Conservation (phyloP, 2,329 filamentous ascomycete genomes). For the Penicillium rolfsii region DNA sequence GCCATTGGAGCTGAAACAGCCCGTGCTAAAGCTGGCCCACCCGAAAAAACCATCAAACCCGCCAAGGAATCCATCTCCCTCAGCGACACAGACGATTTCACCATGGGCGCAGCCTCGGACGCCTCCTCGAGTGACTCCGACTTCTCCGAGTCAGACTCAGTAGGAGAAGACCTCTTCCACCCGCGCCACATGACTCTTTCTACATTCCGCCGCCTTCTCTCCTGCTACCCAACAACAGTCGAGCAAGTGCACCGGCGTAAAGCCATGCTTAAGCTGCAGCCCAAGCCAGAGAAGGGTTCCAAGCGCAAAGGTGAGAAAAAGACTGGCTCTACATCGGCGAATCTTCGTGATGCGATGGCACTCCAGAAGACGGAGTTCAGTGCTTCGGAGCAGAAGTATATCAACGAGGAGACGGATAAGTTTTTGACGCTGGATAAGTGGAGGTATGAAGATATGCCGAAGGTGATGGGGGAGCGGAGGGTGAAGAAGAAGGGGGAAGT, state of each 20-base stretch:
- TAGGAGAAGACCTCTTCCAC: slow-evolving; percentile 21
- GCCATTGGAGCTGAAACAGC: neutral
- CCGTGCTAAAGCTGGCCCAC: neutral
- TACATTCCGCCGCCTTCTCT: slow-evolving; percentile 35
- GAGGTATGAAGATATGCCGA: slow-evolving; percentile 43
- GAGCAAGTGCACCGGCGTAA: slow-evolving; percentile 32
- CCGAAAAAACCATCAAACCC: neutral
- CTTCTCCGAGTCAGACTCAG: neutral
- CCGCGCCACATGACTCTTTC: slow-evolving; percentile 30
- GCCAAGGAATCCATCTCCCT: slow-evolving; percentile 6
- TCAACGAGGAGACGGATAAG: slow-evolving; percentile 27
- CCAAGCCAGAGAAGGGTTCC: slow-evolving; percentile 28
- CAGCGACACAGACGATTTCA: neutral
- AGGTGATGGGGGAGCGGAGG: slow-evolving; percentile 24
- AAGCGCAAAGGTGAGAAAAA: slow-evolving; percentile 18
- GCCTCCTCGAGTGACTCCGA: neutral
- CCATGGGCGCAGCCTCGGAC: neutral
- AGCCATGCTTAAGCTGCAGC: slow-evolving; percentile 22
- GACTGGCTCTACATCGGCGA: neutral
- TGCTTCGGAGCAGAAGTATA: slow-evolving; percentile 16
- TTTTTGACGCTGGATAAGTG: slow-evolving; percentile 43
- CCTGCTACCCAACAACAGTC: slow-evolving; percentile 33
- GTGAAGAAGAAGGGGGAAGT: slow-evolving; percentile 20
- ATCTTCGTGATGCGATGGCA: neutral
- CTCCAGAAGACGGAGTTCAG: slow-evolving; percentile 6